Base-by-base conservation (phyloP, 441 rosid species). In the Pelargonium citronellum region DNA sequence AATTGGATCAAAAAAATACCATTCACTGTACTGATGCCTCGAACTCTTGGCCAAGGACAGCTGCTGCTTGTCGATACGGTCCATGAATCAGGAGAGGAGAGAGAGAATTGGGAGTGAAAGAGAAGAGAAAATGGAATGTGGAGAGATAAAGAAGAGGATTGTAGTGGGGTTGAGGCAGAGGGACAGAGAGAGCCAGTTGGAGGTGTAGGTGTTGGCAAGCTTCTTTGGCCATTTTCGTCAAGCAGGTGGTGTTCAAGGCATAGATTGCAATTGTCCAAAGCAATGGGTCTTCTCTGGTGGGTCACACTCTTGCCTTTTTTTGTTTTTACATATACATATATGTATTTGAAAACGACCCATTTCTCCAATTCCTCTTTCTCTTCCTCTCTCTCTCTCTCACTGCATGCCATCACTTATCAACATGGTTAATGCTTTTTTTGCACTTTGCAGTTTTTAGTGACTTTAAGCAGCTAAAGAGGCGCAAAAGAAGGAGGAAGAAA, bases 1-100 rank as follows among this genome's bases (percentile, higher is more conserved):
- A 62, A 22, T 1, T 20, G 66, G 13, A 49, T 68, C 9, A 49
- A 3, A 10, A 10, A n/a, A 24, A 4, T 27, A 64, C 99, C 99
- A 91, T 89, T 94, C 96, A 82, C 78, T 90, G 85, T 70, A 91
- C 65, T 92, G 81, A 78, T 90, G 96, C 79, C 97, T 79, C 9
- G 95, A 86, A 79, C 86, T 82, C 81, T 90, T 94, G 46, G 91
- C 80, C 83, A 87, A 73, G 3, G 94, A 87, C 71, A 84, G 83
- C 69, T 88, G 96, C 74, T 84, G 89, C 58, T 84, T 81, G 11
- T 81, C 83, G 1, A 69, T 67, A 13, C 77, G 88, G 70, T 91
- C 94, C 96, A 89, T 90, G 81, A 58, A 13, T 22, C 16, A 3
- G 62, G 11, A 7, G 1, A 8, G 24, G 7, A 11, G 71, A 69